Base-by-base conservation (phyloP, 2,329 filamentous ascomycete genomes). In the Podosphaera leucotricha region DNA sequence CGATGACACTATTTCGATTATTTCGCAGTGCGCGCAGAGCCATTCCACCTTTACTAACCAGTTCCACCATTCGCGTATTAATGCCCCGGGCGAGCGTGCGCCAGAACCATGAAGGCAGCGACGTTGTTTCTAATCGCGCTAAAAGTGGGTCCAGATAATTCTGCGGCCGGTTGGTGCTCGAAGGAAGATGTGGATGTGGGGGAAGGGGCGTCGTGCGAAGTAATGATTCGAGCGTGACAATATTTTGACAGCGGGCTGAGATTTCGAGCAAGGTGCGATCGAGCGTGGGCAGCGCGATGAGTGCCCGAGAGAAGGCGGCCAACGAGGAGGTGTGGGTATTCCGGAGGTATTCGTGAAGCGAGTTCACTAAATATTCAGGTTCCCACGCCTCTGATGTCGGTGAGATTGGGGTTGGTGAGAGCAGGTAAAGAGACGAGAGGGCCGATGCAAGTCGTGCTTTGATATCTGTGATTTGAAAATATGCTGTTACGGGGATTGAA, bases 51-150 rank as follows among this genome's bases (percentile, higher is more conserved):
- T 82, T 72, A 48, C 71, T 75, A 46, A 92, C 61, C 38, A 95
- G 82, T 51, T 95, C 87, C 59, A 85, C 78, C 0, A 93, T 84
- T 19, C 82, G 72, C 0, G 75, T 66, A 2, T 79, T 73, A 47
- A 95, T 66, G 45, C 75, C 77, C 0, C 80, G 75, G 0, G 90
- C 90, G 54, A 95, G 71, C 7, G 80, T 81, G 44, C 90, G 72
- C 85, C 90, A 98, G 63, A 93, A 98, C 59, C 87, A 92, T 0
- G 81, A 87, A 1, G 84, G 75, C 15, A 98, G 65, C 1, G 82
- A 90, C 0, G 81, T 75, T 0, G 85, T 93, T 60, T 95, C 90
- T 6, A 98, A 71, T n/a, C 77, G 67, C 10, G 71, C 64, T 7
- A 92, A 70, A 0, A 93, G 64, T 0, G 77, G 77, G 46, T 78